Percentiles rank a stretch among this genome's conserved stretches.
phyloP scores from a whole-genome alignment of 768 basidiomycete species.

The Trametes meyenii region DNA sequence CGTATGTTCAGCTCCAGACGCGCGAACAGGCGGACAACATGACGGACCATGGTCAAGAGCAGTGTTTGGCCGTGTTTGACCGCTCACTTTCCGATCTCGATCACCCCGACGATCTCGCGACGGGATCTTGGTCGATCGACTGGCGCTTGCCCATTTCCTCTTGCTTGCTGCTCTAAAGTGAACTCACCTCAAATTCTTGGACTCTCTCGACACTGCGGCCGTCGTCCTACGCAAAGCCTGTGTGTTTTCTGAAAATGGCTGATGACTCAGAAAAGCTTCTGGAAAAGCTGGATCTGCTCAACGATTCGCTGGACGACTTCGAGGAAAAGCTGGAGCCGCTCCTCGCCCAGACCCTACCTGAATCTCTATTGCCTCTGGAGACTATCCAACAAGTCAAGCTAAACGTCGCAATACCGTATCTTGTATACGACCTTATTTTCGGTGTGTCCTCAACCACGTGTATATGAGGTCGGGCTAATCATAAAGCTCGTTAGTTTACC shows the following conservation, averaged over 20 bases:
- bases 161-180: background rate
- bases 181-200: too few relatives aligned
- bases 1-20: conserved; percentile 16
- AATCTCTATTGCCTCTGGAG: conserved; percentile 64
- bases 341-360: conserved; percentile 66
- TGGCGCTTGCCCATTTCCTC: too few relatives aligned
- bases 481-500: conserved; percentile 60
- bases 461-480: background rate
- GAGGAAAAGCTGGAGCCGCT: conserved; percentile 69
- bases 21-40: background rate
- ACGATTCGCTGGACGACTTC: conserved; percentile 66
- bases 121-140: background rate
- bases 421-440: conserved; percentile 84
- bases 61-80: conserved; percentile 3
- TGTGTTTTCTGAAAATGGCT: conserved; percentile 34
- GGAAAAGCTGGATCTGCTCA: conserved; percentile 49
- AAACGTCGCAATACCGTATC: conserved; percentile 78
- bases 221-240: background rate
- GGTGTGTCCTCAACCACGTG: conserved; percentile 47
- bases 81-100: conserved; percentile 1
- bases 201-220: too few relatives aligned
- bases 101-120: conserved; percentile 2
- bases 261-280: conserved; percentile 40
- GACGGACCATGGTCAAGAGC: conserved; percentile 32
- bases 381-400: conserved; percentile 82